A percentile compares a stretch with the other conserved stretches of the same genome.
Evolutionary conservation across 2,329 filamentous ascomycete species (phyloP).

Genomic region (Aureobasidium mangrovei): DNA sequence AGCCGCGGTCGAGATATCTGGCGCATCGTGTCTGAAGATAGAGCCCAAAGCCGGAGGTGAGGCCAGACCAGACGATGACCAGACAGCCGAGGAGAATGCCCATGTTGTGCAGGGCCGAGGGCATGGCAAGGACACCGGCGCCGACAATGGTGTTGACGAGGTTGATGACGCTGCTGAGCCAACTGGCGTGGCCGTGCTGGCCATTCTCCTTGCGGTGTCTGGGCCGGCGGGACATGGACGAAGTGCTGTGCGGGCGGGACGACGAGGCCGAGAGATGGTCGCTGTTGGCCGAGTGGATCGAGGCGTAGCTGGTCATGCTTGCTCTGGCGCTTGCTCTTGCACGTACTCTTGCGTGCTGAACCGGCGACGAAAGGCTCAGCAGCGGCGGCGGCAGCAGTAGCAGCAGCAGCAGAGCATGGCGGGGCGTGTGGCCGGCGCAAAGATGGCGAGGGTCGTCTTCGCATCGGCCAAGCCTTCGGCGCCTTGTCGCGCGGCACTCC

Average conservation of each 20-base stretch:
- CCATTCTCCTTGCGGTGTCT: conserved; percentile 62
- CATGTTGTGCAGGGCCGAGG: conserved; percentile 91
- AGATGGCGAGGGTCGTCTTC: background rate
- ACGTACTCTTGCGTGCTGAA: background rate
- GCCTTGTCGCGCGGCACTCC: background rate
- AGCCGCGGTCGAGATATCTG: conserved; percentile 81
- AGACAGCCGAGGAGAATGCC: conserved; percentile 77
- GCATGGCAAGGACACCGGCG: conserved; percentile 89
- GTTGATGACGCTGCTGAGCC: conserved; percentile 87
- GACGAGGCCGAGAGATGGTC: conserved; percentile 21
- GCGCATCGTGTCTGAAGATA: conserved; percentile 93
- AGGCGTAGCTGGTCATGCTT: conserved; percentile 40
- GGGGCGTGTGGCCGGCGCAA: too few relatives aligned
- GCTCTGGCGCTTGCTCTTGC: conserved; percentile 1
- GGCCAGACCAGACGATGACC: conserved; percentile 83
- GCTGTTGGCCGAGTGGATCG: conserved; percentile 32
- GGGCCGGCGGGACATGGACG: conserved; percentile 41
- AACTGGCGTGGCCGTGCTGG: conserved; percentile 66
- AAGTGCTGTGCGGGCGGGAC: conserved; percentile 33
- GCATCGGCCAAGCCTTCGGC: conserved; percentile 1
- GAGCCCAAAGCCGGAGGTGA: conserved; percentile 82
- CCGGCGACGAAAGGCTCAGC: background rate
- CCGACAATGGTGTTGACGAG: conserved; percentile 95
- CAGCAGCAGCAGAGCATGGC: too few relatives aligned
- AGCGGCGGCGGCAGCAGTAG: background rate